Evolutionary conservation across 2,329 filamentous ascomycete genomes (phyloP).

Genomic region (Cordyceps fumosorosea): DNA sequence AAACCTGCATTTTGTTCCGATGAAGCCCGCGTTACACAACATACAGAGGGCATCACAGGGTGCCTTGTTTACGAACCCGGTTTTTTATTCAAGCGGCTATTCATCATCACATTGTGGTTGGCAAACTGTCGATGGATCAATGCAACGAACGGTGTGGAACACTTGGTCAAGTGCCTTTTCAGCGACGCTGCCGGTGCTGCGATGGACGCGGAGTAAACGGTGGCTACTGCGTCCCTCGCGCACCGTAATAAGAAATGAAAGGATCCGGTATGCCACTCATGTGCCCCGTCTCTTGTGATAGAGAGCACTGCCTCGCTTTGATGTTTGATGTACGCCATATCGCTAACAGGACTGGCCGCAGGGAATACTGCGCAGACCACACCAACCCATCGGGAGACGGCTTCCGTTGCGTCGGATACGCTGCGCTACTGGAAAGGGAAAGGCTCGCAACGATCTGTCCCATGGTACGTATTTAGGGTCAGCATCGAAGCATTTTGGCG

Average conservation of each 20-base stretch:
- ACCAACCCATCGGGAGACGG: not conserved
- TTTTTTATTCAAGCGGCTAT: not conserved
- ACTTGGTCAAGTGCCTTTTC: not conserved
- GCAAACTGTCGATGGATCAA: not conserved
- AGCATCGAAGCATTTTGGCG: not conserved
- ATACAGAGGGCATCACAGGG: not conserved
- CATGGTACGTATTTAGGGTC: not conserved
- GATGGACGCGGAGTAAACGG: not conserved
- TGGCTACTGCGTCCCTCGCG: not conserved
- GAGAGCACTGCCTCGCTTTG: not conserved
- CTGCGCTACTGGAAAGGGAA: not conserved
- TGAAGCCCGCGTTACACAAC: not conserved
- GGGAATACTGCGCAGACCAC: not conserved
- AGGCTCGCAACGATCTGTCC: not conserved
- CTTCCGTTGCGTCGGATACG: conserved; percentile 1
- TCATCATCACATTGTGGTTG: not conserved
- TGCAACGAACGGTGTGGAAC: not conserved
- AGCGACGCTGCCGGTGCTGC: not conserved
- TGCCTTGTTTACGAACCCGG: not conserved
- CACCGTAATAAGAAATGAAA: not conserved
- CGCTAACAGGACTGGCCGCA: not conserved
- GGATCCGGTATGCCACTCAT: not conserved
- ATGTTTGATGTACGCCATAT: conserved; percentile 3
- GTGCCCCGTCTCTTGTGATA: not conserved
- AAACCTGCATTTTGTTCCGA: not conserved